A percentile compares a stretch with the other conserved stretches of the same genome.
These are phyloP conservation scores for Fusarium devonianum DNA, from an alignment of 2,329 filamentous ascomycete species.

Conservation along the genomic window DNA sequence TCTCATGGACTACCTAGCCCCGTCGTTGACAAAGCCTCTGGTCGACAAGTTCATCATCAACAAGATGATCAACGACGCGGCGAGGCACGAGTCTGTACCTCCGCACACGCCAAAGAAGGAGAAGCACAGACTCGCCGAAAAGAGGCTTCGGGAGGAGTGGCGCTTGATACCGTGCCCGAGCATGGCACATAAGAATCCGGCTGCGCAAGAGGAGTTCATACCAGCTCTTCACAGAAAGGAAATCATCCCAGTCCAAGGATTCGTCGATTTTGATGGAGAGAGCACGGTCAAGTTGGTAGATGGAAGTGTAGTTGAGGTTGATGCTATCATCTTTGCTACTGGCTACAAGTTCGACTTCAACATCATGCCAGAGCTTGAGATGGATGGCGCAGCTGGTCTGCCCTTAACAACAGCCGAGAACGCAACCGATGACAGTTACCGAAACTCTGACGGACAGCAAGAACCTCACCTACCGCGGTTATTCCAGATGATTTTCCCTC, in stretches of 20 bases:
- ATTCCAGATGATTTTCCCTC: constrained; percentile 7
- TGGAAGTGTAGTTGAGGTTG: neutral
- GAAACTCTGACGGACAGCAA: neutral
- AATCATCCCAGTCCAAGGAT: neutral
- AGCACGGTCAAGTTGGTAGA: neutral
- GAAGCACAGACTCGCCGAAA: neutral
- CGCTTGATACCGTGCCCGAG: neutral
- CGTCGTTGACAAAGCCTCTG: neutral
- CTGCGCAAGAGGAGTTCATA: neutral
- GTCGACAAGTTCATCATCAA: neutral
- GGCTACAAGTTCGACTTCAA: constrained; percentile 1
- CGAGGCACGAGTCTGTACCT: neutral
- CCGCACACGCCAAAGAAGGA: neutral
- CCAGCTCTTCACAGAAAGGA: neutral
- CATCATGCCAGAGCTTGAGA: constrained; percentile 2
- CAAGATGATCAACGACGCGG: constrained; percentile 4
- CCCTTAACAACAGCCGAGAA: neutral
- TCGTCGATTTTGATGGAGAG: neutral
- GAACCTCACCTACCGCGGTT: neutral
- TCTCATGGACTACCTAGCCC: neutral
- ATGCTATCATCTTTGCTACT: constrained; percentile 6
- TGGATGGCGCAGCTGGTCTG: neutral
- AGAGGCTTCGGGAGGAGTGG: neutral
- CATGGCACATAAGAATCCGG: constrained; percentile 3
- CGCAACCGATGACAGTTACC: neutral